Evolutionary conservation across 2,329 filamentous ascomycete species (phyloP).

Genomic region (Penicillium sp.): DNA sequence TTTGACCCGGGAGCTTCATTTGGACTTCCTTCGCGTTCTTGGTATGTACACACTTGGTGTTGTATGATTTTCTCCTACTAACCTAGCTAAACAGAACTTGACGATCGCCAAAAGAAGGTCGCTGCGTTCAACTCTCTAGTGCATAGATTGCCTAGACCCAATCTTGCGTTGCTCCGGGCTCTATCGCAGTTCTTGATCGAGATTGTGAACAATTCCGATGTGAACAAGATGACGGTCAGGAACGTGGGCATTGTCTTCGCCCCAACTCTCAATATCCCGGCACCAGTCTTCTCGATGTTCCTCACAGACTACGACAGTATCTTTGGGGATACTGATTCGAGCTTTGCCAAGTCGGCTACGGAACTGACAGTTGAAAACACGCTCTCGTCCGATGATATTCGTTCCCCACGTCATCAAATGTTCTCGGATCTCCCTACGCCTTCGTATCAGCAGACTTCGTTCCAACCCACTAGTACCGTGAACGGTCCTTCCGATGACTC

Average conservation of each 20-base stretch:
- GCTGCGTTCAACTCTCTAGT: constrained; percentile 73
- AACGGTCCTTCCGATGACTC: constrained; percentile 23
- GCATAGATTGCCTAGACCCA: constrained; percentile 73
- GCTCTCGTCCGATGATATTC: constrained; percentile 56
- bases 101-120: constrained; percentile 73
- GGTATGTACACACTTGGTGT: constrained; percentile 41
- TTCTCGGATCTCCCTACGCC: constrained; percentile 66
- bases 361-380: constrained; percentile 44
- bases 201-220: constrained; percentile 83
- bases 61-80: constrained; percentile 8
- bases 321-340: constrained; percentile 62
- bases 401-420: constrained; percentile 64
- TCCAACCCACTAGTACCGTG: constrained; percentile 36
- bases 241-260: constrained; percentile 99
- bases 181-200: constrained; percentile 85
- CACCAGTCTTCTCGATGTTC: constrained; percentile 89
- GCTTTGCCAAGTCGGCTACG: constrained; percentile 40
- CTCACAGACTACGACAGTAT: constrained; percentile 85
- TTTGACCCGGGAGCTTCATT: constrained; percentile 82
- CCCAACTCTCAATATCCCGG: constrained; percentile 92
- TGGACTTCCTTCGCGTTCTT: constrained; percentile 81
- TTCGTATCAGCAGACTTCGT: constrained; percentile 58
- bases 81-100: constrained; percentile 56
- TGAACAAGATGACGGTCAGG: constrained; percentile 97
- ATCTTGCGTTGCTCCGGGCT: constrained; percentile 77